A percentile compares a stretch with the other conserved stretches of the same genome.
Evolutionary conservation across 352 stramenopile genomes (phyloP).

Genomic region (Phytopythium mirpurense): DNA sequence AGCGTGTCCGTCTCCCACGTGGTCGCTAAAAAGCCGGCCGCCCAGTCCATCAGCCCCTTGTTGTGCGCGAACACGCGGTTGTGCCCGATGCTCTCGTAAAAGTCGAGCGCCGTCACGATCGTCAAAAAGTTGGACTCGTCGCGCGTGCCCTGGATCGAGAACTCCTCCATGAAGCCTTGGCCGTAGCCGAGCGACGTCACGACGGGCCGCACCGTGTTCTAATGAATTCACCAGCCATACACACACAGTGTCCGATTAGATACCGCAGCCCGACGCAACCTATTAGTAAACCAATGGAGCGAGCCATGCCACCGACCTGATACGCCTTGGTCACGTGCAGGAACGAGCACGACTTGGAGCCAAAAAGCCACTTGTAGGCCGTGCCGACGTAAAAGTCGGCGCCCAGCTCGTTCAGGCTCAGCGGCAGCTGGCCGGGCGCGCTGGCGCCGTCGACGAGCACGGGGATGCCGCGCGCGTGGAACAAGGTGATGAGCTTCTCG

Average conservation of each 20-base stretch:
- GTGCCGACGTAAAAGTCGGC: conserved; percentile 84
- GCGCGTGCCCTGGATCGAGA: conserved; percentile 75
- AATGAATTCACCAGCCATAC: neutral
- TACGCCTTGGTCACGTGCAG: conserved; percentile 81
- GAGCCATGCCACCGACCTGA: too few relatives aligned
- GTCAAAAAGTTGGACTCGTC: conserved; percentile 84
- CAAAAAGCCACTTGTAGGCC: conserved; percentile 84
- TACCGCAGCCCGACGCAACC: neutral
- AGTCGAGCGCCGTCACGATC: conserved; percentile 76
- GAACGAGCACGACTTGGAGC: conserved; percentile 83
- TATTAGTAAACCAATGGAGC: too few relatives aligned
- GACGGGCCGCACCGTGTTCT: conserved; percentile 67
- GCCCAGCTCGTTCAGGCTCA: conserved; percentile 59
- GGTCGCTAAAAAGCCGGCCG: conserved; percentile 59
- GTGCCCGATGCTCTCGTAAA: conserved; percentile 77
- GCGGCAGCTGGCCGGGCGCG: conserved; percentile 59
- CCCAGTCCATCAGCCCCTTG: conserved; percentile 82
- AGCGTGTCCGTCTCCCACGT: conserved; percentile 71
- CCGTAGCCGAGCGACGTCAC: conserved; percentile 80
- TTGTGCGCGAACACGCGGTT: conserved; percentile 77
- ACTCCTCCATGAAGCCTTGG: conserved; percentile 80
- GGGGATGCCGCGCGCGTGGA: conserved; percentile 70
- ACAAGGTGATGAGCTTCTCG: conserved; percentile 79
- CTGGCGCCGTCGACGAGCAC: conserved; percentile 80
- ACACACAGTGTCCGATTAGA: neutral